These are phyloP conservation scores for Babesia ovis DNA, from an alignment of 169 alveolate genomes.

Conservation along the genomic window DNA sequence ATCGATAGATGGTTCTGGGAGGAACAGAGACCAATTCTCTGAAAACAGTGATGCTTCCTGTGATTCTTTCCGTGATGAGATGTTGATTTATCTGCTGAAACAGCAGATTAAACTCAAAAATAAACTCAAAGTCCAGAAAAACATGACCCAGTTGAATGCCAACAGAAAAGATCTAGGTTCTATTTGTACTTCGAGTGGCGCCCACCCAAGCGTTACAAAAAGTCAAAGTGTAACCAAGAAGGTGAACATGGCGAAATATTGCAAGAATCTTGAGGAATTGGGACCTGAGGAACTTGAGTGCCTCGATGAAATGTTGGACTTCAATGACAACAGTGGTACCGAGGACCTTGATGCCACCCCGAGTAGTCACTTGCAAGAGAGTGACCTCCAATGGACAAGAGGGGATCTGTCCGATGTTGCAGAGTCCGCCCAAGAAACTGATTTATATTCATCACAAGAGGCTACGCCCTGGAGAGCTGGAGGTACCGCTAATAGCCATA, in stretches of 20 bases:
- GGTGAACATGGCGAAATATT: background rate
- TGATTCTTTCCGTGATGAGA: conserved; percentile 33
- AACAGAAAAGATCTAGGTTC: background rate
- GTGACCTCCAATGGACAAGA: background rate
- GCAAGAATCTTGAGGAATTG: conserved; percentile 14
- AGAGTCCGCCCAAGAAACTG: background rate
- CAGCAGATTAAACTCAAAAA: conserved; percentile 26
- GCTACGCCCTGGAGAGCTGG: background rate
- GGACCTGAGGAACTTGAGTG: background rate
- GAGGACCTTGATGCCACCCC: background rate
- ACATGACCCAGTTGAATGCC: too few species aligned
- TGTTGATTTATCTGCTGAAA: conserved; percentile 26
- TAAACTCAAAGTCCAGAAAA: background rate
- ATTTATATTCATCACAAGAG: background rate
- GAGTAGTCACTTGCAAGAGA: background rate
- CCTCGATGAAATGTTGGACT: conserved; percentile 3
- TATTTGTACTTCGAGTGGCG: too few species aligned
- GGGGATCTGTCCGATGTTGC: background rate
- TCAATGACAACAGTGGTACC: background rate
- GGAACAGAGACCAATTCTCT: background rate
- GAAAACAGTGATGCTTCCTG: conserved; percentile 1
- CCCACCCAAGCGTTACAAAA: too few species aligned
- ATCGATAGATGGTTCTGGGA: too few species aligned
- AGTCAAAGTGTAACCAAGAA: background rate
- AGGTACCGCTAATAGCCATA: too few species aligned